These are phyloP conservation scores for Rhodotorula sp. DNA, from an alignment of 1,284 basidiomycete species.

Conservation along the genomic window DNA sequence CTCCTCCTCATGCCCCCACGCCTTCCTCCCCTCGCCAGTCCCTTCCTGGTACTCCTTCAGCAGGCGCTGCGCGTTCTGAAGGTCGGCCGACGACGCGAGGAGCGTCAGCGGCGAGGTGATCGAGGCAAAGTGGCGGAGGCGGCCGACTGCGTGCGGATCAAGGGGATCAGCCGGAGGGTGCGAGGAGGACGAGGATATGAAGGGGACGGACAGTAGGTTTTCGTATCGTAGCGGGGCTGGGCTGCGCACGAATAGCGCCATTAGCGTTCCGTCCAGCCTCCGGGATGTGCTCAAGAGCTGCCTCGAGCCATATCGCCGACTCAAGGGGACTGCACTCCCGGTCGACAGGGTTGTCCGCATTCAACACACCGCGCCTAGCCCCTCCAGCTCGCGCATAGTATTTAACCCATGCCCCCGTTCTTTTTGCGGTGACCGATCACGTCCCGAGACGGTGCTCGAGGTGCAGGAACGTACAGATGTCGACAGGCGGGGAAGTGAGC, in stretches of 20 bases:
- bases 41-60: slow-evolving; percentile 48
- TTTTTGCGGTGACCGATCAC: not conserved
- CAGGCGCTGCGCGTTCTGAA: slow-evolving; percentile 52
- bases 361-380: not conserved
- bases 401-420: not conserved
- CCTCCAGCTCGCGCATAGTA: not conserved
- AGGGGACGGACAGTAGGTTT: slow-evolving; percentile 34
- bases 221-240: slow-evolving; percentile 39
- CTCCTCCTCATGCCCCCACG: slow-evolving; percentile 50
- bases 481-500: not conserved
- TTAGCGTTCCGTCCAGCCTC: not conserved
- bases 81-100: slow-evolving; percentile 53
- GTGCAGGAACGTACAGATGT: not conserved
- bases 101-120: slow-evolving; percentile 59
- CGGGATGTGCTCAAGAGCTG: too few relatives aligned
- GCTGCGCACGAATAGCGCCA: not conserved
- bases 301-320: too few relatives aligned
- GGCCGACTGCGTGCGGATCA: slow-evolving; percentile 48
- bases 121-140: slow-evolving; percentile 57
- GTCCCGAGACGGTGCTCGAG: not conserved
- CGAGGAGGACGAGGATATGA: not conserved
- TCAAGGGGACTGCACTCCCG: not conserved
- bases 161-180: not conserved
- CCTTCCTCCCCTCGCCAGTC: slow-evolving; percentile 49
- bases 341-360: not conserved